Evolutionary conservation across 139 green algal species (phyloP).

Genomic region (Chlamydomonas incerta): DNA sequence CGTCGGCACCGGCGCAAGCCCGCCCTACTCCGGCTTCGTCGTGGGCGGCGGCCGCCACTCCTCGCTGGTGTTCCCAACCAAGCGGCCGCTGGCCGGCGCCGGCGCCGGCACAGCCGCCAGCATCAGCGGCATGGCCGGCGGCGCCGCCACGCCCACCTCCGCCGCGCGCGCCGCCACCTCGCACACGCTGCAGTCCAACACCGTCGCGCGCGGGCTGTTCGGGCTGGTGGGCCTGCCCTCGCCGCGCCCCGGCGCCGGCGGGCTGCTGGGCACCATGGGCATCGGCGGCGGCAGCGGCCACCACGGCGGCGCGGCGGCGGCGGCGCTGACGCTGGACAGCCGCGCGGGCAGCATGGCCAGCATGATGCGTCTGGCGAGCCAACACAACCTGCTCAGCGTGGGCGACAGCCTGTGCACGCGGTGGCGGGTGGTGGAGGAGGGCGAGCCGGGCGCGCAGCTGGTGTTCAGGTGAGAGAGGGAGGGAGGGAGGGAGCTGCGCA

Average conservation of each 20-base stretch:
- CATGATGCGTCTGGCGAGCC: conserved; percentile 41
- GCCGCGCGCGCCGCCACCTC: not conserved
- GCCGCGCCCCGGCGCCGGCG: not conserved
- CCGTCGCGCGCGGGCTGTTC: conserved; percentile 1
- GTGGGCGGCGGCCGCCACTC: not conserved
- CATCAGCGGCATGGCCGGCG: no score
- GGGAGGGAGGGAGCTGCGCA: no score
- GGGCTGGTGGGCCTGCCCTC: conserved; percentile 13
- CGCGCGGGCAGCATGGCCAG: conserved; percentile 11
- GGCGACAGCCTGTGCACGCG: conserved; percentile 28
- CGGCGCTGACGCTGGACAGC: not conserved
- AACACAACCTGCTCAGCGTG: conserved; percentile 34
- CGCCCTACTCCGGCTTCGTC: not conserved
- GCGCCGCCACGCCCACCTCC: not conserved
- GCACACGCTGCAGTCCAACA: not conserved
- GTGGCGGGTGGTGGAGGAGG: conserved; percentile 38
- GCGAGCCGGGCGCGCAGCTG: conserved; percentile 26
- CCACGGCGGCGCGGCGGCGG: no score
- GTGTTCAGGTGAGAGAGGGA: conserved; percentile 40
- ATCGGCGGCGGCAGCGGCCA: not conserved
- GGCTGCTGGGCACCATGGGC: conserved; percentile 7
- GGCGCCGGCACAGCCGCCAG: no score
- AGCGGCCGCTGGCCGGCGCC: not conserved
- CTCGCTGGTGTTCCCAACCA: not conserved
- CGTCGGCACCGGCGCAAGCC: not conserved